phyloP scores from a whole-genome alignment of 176 grass and related monocot genomes.

The Oryza punctata region DNA sequence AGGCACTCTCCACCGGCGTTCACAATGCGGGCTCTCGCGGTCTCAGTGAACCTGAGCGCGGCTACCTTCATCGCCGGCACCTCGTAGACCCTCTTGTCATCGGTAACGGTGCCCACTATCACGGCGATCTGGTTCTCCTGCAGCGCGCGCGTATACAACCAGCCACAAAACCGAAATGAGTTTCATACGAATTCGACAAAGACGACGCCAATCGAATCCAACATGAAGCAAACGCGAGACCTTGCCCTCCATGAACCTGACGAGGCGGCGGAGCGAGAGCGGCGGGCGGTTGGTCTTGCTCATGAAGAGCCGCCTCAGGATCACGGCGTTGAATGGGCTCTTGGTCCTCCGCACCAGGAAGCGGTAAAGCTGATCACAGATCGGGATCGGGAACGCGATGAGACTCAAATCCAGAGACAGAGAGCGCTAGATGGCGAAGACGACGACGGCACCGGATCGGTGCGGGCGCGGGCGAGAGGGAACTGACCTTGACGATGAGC shows the following conservation, averaged over 20 bases:
- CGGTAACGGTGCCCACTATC: constrained; percentile 65
- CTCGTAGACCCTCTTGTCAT: constrained; percentile 88
- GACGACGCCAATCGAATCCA: background rate
- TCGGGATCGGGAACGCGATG: background rate
- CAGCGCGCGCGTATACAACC: background rate
- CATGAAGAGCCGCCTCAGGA: constrained; percentile 84
- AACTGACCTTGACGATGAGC: constrained; percentile 71
- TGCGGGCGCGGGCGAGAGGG: background rate
- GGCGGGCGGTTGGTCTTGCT: constrained; percentile 81
- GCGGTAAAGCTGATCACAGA: constrained; percentile 63
- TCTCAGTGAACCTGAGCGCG: constrained; percentile 87
- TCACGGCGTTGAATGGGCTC: constrained; percentile 74
- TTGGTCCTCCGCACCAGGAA: constrained; percentile 88
- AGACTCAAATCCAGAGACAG: background rate
- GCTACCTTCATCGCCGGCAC: constrained; percentile 77
- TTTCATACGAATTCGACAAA: background rate
- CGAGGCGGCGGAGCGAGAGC: constrained; percentile 68
- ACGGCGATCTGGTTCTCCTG: constrained; percentile 76
- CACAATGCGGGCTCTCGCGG: constrained; percentile 65
- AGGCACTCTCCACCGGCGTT: constrained; percentile 75
- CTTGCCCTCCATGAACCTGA: constrained; percentile 67
- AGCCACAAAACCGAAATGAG: background rate
- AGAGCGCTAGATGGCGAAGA: background rate
- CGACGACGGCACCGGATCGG: background rate
- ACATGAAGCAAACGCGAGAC: constrained; percentile 4